These are phyloP conservation scores for Trichoderma breve DNA, from an alignment of 2,329 filamentous ascomycete species.

Conservation along the genomic window DNA sequence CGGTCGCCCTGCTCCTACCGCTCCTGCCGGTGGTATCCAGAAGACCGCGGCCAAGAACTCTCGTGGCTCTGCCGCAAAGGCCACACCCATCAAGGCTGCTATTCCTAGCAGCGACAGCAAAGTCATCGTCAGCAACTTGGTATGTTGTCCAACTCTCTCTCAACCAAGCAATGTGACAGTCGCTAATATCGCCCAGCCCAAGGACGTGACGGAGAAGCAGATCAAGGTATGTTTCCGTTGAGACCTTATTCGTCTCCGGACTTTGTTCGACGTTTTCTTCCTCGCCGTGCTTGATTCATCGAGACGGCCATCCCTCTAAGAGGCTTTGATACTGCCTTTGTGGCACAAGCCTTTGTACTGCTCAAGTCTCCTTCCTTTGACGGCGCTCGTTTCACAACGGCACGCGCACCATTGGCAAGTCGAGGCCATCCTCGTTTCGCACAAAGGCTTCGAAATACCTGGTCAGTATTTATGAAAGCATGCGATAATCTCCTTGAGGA, in stretches of 20 bases:
- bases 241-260: constrained; percentile 65
- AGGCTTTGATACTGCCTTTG: constrained; percentile 1
- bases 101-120: constrained; percentile 75
- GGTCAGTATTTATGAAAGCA: constrained; percentile 47
- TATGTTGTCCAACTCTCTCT: constrained; percentile 50
- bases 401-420: constrained; percentile 46
- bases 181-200: constrained; percentile 67
- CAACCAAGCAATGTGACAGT: not conserved
- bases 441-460: constrained; percentile 45
- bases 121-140: constrained; percentile 97
- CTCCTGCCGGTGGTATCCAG: constrained; percentile 81
- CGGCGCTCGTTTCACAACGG: not conserved
- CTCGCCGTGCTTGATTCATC: constrained; percentile 39
- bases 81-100: constrained; percentile 62
- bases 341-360: constrained; percentile 1
- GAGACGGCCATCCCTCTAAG: constrained; percentile 25
- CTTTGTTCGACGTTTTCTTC: constrained; percentile 63
- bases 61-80: constrained; percentile 59
- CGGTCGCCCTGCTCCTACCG: constrained; percentile 54
- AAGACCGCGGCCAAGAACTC: constrained; percentile 67
- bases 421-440: constrained; percentile 56
- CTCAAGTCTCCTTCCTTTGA: constrained; percentile 19
- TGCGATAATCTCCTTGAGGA: constrained; percentile 29
- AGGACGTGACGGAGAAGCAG: constrained; percentile 93
- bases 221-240: constrained; percentile 99